Percentiles rank a stretch among this genome's conserved stretches.
phyloP scores from a whole-genome alignment of 139 green algal genomes.

The Limnomonas spitsbergensis region DNA sequence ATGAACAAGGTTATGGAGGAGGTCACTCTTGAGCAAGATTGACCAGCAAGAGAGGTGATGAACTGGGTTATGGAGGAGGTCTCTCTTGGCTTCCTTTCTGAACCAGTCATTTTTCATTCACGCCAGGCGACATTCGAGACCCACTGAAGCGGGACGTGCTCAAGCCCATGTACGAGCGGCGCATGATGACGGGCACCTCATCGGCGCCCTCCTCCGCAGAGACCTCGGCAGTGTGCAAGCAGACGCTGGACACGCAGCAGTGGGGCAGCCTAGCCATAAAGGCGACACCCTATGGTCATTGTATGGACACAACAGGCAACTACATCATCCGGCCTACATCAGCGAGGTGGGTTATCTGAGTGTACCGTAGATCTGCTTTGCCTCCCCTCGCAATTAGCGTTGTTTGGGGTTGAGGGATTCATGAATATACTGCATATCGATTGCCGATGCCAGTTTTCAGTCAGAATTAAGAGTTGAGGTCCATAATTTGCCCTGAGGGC shows the following conservation, averaged over 20 bases:
- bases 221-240: constrained; percentile 16
- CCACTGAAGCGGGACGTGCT: constrained; percentile 56
- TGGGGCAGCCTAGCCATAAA: constrained; percentile 31
- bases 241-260: constrained; percentile 28
- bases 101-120: too few species aligned
- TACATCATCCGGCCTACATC: constrained; percentile 10
- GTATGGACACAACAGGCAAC: constrained; percentile 26
- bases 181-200: constrained; percentile 20
- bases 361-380: neutral
- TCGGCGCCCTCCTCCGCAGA: neutral
- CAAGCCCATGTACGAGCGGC: constrained; percentile 37
- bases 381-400: too few species aligned
- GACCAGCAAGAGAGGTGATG: too few species aligned
- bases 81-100: too few species aligned
- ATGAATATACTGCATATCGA: too few species aligned
- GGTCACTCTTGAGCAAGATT: too few species aligned
- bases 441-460: too few species aligned
- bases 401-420: too few species aligned
- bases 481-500: too few species aligned
- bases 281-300: constrained; percentile 41
- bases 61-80: too few species aligned
- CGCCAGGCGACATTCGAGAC: constrained; percentile 43
- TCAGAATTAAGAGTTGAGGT: too few species aligned
- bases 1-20: too few species aligned
- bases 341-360: constrained; percentile 5